phyloP scores from a whole-genome alignment of 345 rosid species.

The Theobroma cacao region DNA sequence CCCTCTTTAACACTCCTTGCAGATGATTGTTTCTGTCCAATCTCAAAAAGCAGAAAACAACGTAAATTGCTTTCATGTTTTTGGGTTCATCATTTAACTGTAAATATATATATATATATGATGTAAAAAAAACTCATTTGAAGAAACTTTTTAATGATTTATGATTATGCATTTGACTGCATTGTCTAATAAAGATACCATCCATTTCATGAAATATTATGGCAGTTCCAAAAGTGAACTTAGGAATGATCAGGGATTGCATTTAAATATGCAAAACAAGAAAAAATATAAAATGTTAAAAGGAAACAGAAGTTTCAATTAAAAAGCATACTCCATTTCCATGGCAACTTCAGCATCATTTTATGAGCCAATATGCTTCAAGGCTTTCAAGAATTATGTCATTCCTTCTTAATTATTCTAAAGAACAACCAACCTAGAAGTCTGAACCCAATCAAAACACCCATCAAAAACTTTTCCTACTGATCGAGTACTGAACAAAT shows the following conservation, averaged over 20 bases:
- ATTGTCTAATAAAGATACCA: constrained; percentile 9
- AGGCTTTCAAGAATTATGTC: not conserved
- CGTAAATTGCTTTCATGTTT: not conserved
- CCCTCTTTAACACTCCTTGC: not conserved
- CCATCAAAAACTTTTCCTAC: not conserved
- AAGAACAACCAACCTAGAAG: not conserved
- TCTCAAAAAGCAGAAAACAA: not conserved
- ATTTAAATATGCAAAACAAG: not conserved
- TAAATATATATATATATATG: too few species aligned
- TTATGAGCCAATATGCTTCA: not conserved
- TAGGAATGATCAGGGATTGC: not conserved
- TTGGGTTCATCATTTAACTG: not conserved
- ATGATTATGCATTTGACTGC: constrained; percentile 7
- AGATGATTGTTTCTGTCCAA: not conserved
- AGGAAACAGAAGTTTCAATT: not conserved
- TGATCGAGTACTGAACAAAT: not conserved
- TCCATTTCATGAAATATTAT: not conserved
- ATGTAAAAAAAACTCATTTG: not conserved
- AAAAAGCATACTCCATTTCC: not conserved
- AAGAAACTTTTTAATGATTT: not conserved
- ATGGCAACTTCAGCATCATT: not conserved
- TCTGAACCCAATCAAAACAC: not conserved
- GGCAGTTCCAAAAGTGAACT: not conserved
- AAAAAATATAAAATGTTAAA: not conserved
- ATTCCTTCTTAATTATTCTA: not conserved